A percentile compares a stretch with the other conserved stretches of the same genome.
Evolutionary conservation across 2,329 filamentous ascomycete genomes (phyloP).

Genomic region (Sordariomycetes sp.): DNA sequence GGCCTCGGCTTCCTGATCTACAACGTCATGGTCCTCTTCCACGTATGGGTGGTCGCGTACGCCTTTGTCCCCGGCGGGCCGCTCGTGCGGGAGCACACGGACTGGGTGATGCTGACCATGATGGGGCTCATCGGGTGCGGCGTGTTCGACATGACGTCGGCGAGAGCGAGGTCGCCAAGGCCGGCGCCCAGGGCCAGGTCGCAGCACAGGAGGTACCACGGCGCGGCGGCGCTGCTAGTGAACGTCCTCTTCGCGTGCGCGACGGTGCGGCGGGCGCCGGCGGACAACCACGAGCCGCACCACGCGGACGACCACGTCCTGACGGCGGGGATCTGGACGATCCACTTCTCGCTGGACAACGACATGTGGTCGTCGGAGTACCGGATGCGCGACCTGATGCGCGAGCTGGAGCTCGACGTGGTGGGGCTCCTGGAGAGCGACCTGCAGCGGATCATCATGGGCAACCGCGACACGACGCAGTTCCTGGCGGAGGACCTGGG

Average conservation of each 20-base stretch:
- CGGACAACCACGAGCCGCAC: conserved; percentile 83
- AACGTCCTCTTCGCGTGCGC: conserved; percentile 72
- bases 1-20: conserved; percentile 84
- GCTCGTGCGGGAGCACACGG: conserved; percentile 84
- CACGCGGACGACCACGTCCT: conserved; percentile 79
- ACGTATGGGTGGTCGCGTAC: conserved; percentile 97
- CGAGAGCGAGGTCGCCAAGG: conserved; percentile 16
- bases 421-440: conserved; percentile 91
- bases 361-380: conserved; percentile 98
- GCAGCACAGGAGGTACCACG: conserved; percentile 41
- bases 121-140: conserved; percentile 81
- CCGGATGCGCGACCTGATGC: conserved; percentile 82
- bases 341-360: conserved; percentile 96
- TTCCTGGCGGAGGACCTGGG: conserved; percentile 91
- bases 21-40: conserved; percentile 91
- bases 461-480: conserved; percentile 92
- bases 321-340: conserved; percentile 96
- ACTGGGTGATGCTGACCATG: conserved; percentile 84
- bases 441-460: conserved; percentile 97
- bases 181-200: conserved; percentile 16
- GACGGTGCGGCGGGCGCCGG: conserved; percentile 84
- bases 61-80: conserved; percentile 94
- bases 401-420: conserved; percentile 94
- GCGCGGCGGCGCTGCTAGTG: conserved; percentile 54
- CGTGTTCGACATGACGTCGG: conserved; percentile 59